phyloP scores from a whole-genome alignment of 1,284 basidiomycete species.

The Cerioporus squamosus region DNA sequence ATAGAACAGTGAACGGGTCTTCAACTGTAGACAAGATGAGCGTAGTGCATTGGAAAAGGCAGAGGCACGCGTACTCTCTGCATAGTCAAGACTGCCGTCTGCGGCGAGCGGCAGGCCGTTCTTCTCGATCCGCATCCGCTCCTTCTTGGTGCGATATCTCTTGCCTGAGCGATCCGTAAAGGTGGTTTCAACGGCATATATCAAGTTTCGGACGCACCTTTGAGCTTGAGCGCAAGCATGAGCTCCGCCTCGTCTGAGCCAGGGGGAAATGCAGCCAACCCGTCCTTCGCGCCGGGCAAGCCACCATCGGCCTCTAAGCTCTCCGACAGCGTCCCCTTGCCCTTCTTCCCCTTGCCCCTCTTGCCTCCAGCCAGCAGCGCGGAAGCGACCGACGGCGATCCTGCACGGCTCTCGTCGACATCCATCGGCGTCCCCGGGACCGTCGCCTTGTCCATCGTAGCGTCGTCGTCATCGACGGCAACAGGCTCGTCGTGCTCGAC shows the following conservation, averaged over 20 bases:
- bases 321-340: slow-evolving; percentile 47
- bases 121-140: slow-evolving; percentile 71
- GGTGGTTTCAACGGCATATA: background rate
- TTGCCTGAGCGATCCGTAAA: slow-evolving; percentile 53
- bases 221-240: slow-evolving; percentile 73
- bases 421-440: slow-evolving; percentile 31
- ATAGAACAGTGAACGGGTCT: slow-evolving; percentile 73
- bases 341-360: slow-evolving; percentile 29
- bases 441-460: slow-evolving; percentile 19
- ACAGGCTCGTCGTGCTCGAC: slow-evolving; percentile 70
- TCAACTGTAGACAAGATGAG: slow-evolving; percentile 60
- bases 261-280: slow-evolving; percentile 69
- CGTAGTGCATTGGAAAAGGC: background rate
- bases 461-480: slow-evolving; percentile 50
- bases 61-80: slow-evolving; percentile 53
- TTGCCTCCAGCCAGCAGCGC: slow-evolving; percentile 18
- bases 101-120: slow-evolving; percentile 67
- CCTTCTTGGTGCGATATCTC: slow-evolving; percentile 77
- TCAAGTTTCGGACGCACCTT: slow-evolving; percentile 47
- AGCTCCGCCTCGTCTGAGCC: slow-evolving; percentile 68
- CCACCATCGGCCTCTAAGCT: slow-evolving; percentile 68
- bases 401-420: slow-evolving; percentile 32
- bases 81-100: slow-evolving; percentile 77
- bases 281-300: slow-evolving; percentile 75
- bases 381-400: slow-evolving; percentile 35